Conservation (phyloP, 495 filamentous ascomycete species). For the Penicillium simplicissimum region DNA sequence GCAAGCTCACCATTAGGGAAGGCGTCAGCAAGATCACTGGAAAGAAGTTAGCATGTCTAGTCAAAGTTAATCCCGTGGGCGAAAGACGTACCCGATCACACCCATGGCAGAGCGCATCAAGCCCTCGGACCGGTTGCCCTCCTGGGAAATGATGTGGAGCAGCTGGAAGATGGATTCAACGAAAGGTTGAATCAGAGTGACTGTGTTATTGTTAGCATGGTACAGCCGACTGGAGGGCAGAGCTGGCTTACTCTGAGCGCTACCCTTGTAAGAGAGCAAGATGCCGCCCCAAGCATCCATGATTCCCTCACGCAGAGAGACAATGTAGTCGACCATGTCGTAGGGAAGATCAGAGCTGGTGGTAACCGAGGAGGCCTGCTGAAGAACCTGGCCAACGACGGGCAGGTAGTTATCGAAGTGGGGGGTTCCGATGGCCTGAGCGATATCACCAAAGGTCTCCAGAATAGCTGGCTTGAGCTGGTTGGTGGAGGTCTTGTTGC, state of each 20-base stretch:
- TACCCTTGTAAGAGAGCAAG: constrained; percentile 84
- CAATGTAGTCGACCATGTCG: constrained; percentile 94
- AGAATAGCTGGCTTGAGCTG: constrained; percentile 98
- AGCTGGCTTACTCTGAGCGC: constrained; percentile 45
- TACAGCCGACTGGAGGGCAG: constrained; percentile 15
- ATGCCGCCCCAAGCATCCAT: constrained; percentile 99
- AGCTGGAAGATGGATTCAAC: constrained; percentile 88
- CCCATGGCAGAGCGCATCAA: constrained; percentile 92
- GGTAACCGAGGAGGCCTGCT: constrained; percentile 84
- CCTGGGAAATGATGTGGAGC: constrained; percentile 76
- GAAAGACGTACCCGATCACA: constrained; percentile 78
- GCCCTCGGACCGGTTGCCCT: constrained; percentile 84
- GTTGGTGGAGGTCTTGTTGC: constrained; percentile 65
- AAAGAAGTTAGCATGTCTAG: constrained; percentile 35
- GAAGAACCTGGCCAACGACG: constrained; percentile 88
- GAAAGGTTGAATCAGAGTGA: constrained; percentile 69
- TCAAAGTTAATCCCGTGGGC: background rate
- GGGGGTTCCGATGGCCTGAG: constrained; percentile 85
- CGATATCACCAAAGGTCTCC: constrained; percentile 97
- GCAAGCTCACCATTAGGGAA: constrained; percentile 89
- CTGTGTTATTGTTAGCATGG: constrained; percentile 41
- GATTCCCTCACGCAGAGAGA: constrained; percentile 92
- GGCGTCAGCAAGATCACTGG: constrained; percentile 87
- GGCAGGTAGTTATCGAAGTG: constrained; percentile 90
- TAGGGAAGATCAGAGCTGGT: constrained; percentile 68